A percentile compares a stretch with the other conserved stretches of the same genome.
Conservation (phyloP, 129 eudicot genomes). For the carrot (Daucus carota) region DNA sequence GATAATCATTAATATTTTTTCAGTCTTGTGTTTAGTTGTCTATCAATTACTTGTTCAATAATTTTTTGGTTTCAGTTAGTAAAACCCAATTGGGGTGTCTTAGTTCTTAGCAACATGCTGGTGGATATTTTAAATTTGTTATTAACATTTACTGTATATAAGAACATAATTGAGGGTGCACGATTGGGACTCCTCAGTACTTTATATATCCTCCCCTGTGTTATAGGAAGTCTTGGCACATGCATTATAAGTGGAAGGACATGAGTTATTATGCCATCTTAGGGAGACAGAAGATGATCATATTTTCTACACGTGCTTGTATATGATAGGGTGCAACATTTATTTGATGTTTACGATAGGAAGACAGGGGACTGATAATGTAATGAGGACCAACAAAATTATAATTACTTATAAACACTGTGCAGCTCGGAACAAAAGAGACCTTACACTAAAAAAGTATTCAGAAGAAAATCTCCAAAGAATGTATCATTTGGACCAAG, state of each 20-base stretch:
- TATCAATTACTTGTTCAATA: neutral
- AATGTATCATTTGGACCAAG: conserved; percentile 36
- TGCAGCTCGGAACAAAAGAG: conserved; percentile 66
- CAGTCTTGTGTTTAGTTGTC: neutral
- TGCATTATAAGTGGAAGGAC: neutral
- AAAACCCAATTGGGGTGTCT: neutral
- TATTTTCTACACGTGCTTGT: neutral
- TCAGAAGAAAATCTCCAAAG: conserved; percentile 32
- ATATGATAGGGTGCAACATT: neutral
- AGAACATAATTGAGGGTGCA: neutral
- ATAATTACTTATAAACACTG: conserved; percentile 11
- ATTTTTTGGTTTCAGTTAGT: neutral
- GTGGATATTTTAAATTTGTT: neutral
- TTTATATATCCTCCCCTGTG: neutral
- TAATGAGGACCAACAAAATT: neutral
- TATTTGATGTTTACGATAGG: neutral
- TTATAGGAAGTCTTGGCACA: neutral
- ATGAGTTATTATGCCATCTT: neutral
- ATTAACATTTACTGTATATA: neutral
- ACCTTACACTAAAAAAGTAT: conserved; percentile 47
- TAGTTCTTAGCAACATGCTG: neutral
- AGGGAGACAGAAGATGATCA: neutral
- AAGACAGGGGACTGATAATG: neutral
- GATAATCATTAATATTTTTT: neutral
- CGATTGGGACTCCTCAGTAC: neutral